Percentiles rank a stretch among this genome's conserved stretches.
Evolutionary conservation across 371 early-diverging fungal genomes (phyloP).

Genomic region (Funneliformis caledonium): DNA sequence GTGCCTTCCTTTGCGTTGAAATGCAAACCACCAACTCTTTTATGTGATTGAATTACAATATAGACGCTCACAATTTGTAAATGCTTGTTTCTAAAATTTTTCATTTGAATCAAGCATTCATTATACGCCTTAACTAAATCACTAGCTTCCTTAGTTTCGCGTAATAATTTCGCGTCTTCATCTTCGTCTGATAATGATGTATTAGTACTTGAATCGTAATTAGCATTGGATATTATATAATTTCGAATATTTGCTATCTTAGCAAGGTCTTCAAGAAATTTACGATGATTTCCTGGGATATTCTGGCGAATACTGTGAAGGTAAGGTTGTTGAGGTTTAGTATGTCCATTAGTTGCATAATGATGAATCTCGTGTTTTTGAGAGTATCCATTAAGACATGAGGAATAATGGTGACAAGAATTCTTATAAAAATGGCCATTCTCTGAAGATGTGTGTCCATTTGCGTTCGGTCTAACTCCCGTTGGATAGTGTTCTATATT

Average conservation of each 20-base stretch:
- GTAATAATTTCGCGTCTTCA: background rate
- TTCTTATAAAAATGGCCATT: background rate
- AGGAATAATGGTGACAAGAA: background rate
- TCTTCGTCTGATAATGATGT: constrained; percentile 15
- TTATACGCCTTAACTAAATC: constrained; percentile 71
- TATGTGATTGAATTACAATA: constrained; percentile 84
- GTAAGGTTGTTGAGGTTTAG: constrained; percentile 63
- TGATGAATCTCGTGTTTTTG: constrained; percentile 44
- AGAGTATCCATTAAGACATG: background rate
- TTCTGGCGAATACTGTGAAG: constrained; percentile 91
- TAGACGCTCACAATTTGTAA: constrained; percentile 91
- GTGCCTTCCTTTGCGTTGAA: constrained; percentile 23
- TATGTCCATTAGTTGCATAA: constrained; percentile 39
- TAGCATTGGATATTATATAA: constrained; percentile 50
- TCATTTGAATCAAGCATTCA: constrained; percentile 76
- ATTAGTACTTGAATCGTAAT: constrained; percentile 30
- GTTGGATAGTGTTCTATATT: constrained; percentile 91
- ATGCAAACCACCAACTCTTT: constrained; percentile 6
- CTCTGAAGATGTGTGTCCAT: constrained; percentile 36
- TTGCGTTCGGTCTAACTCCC: constrained; percentile 42
- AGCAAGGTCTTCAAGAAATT: constrained; percentile 84
- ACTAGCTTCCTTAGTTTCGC: constrained; percentile 44
- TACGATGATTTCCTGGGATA: constrained; percentile 89
- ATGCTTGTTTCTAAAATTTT: constrained; percentile 82
- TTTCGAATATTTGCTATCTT: constrained; percentile 63